A percentile compares a stretch with the other conserved stretches of the same genome.
phyloP scores from a whole-genome alignment of 495 filamentous ascomycete species.

The Aspergillus heteromorphus region DNA sequence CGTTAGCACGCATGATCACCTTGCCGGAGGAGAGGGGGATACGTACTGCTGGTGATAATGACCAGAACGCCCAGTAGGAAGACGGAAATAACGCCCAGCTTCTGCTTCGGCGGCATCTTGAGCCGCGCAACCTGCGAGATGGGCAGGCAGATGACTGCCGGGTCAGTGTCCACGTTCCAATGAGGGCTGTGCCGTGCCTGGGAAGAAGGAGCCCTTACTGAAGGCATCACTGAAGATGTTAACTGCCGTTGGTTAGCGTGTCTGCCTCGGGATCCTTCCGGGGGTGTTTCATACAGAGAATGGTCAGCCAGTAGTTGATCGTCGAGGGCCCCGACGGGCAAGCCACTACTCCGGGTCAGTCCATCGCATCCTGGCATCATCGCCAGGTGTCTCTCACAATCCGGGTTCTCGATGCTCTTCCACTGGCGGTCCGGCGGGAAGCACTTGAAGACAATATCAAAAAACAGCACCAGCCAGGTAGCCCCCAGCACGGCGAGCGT shows the following conservation, averaged over 20 bases:
- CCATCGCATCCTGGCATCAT: not conserved
- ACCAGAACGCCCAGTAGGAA: slow-evolving; percentile 21
- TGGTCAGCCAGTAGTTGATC: slow-evolving; percentile 21
- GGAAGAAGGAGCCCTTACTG: slow-evolving; percentile 8
- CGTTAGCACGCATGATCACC: not conserved
- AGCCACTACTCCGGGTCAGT: slow-evolving; percentile 10
- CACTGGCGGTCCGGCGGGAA: slow-evolving; percentile 16
- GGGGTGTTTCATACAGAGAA: slow-evolving; percentile 14
- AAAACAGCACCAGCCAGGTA: slow-evolving; percentile 20
- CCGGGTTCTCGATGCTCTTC: slow-evolving; percentile 9
- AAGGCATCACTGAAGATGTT: slow-evolving; percentile 23
- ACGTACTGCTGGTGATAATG: slow-evolving; percentile 22
- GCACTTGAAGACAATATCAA: slow-evolving; percentile 22
- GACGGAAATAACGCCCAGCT: slow-evolving; percentile 18
- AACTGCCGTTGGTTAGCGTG: slow-evolving; percentile 11
- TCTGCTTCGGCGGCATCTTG: slow-evolving; percentile 19
- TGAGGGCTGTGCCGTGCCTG: not conserved
- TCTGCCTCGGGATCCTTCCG: not conserved
- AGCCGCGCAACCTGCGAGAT: slow-evolving; percentile 19
- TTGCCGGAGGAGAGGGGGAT: not conserved
- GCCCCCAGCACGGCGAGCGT: slow-evolving; percentile 15
- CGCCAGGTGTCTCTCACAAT: too few relatives aligned
- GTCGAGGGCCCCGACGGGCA: slow-evolving; percentile 11
- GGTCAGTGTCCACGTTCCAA: slow-evolving; percentile 3
- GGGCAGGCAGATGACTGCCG: slow-evolving; percentile 20